Evolutionary conservation across 441 rosid species (phyloP).

Genomic region (Erodium trifolium): DNA sequence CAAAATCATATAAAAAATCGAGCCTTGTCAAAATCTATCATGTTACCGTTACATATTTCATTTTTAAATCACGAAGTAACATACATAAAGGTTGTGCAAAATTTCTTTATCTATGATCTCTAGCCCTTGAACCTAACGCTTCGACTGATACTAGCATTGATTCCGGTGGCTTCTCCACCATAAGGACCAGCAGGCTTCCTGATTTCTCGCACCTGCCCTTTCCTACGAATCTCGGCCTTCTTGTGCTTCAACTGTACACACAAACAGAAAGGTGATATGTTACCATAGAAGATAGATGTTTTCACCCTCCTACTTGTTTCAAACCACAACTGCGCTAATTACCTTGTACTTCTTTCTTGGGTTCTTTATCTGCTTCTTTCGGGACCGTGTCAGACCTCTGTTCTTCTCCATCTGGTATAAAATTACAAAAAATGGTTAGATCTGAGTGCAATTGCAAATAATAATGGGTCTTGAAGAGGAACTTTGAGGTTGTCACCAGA

Average conservation of each 20-base stretch:
- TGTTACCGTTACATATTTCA: no score
- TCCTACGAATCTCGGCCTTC: slow-evolving; percentile 34
- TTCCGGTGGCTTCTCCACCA: slow-evolving; percentile 68
- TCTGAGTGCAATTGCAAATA: neutral
- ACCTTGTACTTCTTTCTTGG: slow-evolving; percentile 91
- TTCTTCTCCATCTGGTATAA: slow-evolving; percentile 52
- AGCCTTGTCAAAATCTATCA: neutral
- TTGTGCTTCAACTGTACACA: slow-evolving; percentile 44
- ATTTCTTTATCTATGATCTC: neutral
- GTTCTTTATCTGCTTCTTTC: slow-evolving; percentile 56
- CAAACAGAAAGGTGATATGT: neutral
- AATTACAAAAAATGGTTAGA: slow-evolving; percentile 7
- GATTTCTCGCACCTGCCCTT: slow-evolving; percentile 61
- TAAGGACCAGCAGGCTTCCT: slow-evolving; percentile 48
- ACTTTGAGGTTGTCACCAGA: slow-evolving; percentile 36
- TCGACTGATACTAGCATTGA: slow-evolving; percentile 58
- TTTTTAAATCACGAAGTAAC: neutral
- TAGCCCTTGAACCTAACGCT: slow-evolving; percentile 49
- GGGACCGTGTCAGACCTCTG: slow-evolving; percentile 62
- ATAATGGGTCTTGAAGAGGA: neutral
- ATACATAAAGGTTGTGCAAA: neutral
- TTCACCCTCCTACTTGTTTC: neutral
- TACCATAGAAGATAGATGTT: neutral
- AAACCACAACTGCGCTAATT: neutral
- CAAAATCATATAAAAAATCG: neutral